These are phyloP conservation scores for Hymenoscyphus occultus DNA, from an alignment of 2,329 filamentous ascomycete species.

Conservation along the genomic window DNA sequence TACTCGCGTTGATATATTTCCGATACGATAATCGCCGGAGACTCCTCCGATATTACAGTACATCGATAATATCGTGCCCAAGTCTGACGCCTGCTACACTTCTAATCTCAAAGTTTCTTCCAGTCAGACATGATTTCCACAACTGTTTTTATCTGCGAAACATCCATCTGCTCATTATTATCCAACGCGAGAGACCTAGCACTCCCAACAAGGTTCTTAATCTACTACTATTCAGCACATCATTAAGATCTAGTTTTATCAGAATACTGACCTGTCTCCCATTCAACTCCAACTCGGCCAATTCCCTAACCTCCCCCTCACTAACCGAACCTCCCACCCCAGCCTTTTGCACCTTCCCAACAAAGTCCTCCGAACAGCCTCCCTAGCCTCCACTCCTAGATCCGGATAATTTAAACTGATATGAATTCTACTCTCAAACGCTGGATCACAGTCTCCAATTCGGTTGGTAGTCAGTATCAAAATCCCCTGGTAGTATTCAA, in stretches of 20 bases:
- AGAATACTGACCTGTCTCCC: neutral
- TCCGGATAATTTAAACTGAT: constrained; percentile 16
- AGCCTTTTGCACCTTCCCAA: neutral
- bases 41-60: no score
- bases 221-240: neutral
- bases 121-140: constrained; percentile 7
- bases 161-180: neutral
- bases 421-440: constrained; percentile 37
- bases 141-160: constrained; percentile 1
- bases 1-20: no score
- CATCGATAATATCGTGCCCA: no score
- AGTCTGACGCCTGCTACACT: no score
- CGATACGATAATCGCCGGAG: no score
- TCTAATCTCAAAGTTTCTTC: neutral
- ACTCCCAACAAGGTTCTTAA: constrained; percentile 5
- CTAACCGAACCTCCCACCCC: neutral
- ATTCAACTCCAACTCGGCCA: constrained; percentile 4
- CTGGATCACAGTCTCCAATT: constrained; percentile 37
- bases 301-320: neutral
- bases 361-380: constrained; percentile 2
- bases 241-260: neutral
- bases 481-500: constrained; percentile 18
- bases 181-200: constrained; percentile 2
- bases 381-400: neutral
- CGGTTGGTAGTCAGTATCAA: constrained; percentile 40